These are phyloP conservation scores for Nothophytophthora sp. DNA, from an alignment of 352 stramenopile species.

Conservation along the genomic window DNA sequence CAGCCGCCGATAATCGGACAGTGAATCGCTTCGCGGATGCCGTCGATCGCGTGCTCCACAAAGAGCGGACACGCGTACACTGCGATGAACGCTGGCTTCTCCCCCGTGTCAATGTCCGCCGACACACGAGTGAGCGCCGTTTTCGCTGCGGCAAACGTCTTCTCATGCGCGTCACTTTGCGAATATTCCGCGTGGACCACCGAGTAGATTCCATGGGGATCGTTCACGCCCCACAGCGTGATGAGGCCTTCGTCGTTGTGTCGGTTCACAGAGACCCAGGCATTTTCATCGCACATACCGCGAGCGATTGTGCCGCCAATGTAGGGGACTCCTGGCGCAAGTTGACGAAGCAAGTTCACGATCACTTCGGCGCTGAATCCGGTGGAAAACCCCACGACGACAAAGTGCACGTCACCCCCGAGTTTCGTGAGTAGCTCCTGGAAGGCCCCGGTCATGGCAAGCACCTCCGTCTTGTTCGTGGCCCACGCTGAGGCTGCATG, in stretches of 20 bases:
- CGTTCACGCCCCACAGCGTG: slow-evolving; percentile 86
- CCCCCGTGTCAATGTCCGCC: slow-evolving; percentile 55
- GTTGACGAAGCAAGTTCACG: slow-evolving; percentile 67
- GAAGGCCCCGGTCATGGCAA: slow-evolving; percentile 78
- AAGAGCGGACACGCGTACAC: slow-evolving; percentile 83
- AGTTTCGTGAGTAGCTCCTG: slow-evolving; percentile 83
- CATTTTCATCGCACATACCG: slow-evolving; percentile 86
- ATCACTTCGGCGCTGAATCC: slow-evolving; percentile 79
- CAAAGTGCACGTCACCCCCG: slow-evolving; percentile 75
- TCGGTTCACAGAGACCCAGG: slow-evolving; percentile 87
- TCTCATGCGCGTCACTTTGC: slow-evolving; percentile 76
- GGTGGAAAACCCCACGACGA: slow-evolving; percentile 86
- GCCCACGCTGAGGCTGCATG: slow-evolving; percentile 72
- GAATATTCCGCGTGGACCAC: slow-evolving; percentile 83
- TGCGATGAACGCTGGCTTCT: slow-evolving; percentile 80
- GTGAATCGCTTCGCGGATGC: slow-evolving; percentile 76
- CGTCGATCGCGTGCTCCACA: slow-evolving; percentile 82
- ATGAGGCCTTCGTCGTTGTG: slow-evolving; percentile 84
- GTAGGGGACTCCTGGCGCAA: slow-evolving; percentile 80
- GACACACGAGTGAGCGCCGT: slow-evolving; percentile 57
- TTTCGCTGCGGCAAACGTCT: slow-evolving; percentile 75
- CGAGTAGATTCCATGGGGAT: slow-evolving; percentile 80
- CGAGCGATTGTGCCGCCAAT: slow-evolving; percentile 85
- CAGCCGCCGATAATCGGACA: slow-evolving; percentile 85
- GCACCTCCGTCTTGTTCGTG: slow-evolving; percentile 70